Conservation (phyloP, 1,284 basidiomycete genomes). For the Ustilago cynodontis region DNA sequence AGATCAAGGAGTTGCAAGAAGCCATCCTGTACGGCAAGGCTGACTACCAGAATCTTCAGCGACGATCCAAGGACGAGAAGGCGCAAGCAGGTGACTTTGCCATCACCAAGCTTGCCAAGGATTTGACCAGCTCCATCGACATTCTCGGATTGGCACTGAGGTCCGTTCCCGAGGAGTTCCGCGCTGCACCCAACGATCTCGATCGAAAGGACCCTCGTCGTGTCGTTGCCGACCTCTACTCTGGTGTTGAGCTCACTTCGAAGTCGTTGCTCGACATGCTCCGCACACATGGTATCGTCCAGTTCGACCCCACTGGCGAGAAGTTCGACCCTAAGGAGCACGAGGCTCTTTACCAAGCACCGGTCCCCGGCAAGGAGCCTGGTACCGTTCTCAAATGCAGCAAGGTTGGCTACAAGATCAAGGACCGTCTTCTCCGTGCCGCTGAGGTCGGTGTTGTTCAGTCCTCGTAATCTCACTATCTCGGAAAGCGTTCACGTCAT, state of each 20-base stretch:
- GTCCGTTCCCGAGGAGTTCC: constrained; percentile 77
- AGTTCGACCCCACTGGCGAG: constrained; percentile 91
- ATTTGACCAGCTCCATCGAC: constrained; percentile 92
- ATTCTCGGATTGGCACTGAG: constrained; percentile 86
- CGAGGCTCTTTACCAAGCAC: constrained; percentile 94
- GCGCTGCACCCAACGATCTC: constrained; percentile 66
- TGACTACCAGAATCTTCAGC: constrained; percentile 93
- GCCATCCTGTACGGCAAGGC: constrained; percentile 73
- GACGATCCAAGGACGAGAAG: constrained; percentile 89
- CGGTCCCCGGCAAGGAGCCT: constrained; percentile 85
- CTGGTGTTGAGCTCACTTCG: constrained; percentile 92
- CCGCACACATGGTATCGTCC: constrained; percentile 88
- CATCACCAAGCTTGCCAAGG: constrained; percentile 87
- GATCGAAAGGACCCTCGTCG: constrained; percentile 64
- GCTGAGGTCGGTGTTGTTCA: constrained; percentile 94
- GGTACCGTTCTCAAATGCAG: constrained; percentile 92
- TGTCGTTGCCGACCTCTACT: constrained; percentile 72
- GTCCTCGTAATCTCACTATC: constrained; percentile 27
- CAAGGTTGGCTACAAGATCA: constrained; percentile 79
- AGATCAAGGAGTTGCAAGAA: constrained; percentile 68
- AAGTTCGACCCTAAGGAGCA: constrained; percentile 93
- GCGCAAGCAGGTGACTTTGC: constrained; percentile 92
- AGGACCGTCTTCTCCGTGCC: constrained; percentile 81
- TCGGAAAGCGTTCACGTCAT: neutral
- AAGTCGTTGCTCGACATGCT: constrained; percentile 89